These are phyloP conservation scores for Fomitopsis pinicola DNA, from an alignment of 1,284 basidiomycete genomes.

Conservation along the genomic window DNA sequence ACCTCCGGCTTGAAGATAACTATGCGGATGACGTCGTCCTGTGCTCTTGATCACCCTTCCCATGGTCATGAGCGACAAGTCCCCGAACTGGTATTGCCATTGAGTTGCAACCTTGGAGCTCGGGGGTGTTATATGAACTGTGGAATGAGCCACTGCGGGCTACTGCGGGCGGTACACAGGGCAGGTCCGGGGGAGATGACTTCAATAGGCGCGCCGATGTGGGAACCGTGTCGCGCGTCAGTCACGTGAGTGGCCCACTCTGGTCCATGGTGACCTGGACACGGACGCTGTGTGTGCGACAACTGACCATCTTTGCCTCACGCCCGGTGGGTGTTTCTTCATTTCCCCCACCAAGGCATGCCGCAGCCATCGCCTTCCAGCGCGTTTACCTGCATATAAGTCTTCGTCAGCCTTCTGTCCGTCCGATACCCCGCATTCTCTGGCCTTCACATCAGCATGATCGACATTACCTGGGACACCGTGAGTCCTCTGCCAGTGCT, in stretches of 20 bases:
- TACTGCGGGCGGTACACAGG: not conserved
- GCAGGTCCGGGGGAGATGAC: not conserved
- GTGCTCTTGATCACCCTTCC: not conserved
- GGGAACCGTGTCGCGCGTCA: not conserved
- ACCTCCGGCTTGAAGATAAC: not conserved
- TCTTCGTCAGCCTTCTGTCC: not conserved
- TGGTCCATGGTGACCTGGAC: not conserved
- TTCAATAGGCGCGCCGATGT: not conserved
- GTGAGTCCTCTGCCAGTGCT: not conserved
- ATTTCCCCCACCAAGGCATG: not conserved
- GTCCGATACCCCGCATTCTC: not conserved
- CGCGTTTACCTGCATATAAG: not conserved
- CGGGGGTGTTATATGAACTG: not conserved
- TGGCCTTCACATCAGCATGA: conserved; percentile 7
- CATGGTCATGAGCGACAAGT: not conserved
- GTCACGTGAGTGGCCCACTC: not conserved
- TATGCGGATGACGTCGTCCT: not conserved
- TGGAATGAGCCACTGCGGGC: not conserved
- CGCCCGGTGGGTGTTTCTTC: not conserved
- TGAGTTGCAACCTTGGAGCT: not conserved
- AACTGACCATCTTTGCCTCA: not conserved
- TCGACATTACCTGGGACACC: conserved; percentile 11
- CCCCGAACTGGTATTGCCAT: not conserved
- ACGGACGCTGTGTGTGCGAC: not conserved
- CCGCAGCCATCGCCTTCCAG: not conserved